A percentile compares a stretch with the other conserved stretches of the same genome.
phyloP scores from a whole-genome alignment of 2,329 filamentous ascomycete genomes.

The Colletotrichum caudatum region DNA sequence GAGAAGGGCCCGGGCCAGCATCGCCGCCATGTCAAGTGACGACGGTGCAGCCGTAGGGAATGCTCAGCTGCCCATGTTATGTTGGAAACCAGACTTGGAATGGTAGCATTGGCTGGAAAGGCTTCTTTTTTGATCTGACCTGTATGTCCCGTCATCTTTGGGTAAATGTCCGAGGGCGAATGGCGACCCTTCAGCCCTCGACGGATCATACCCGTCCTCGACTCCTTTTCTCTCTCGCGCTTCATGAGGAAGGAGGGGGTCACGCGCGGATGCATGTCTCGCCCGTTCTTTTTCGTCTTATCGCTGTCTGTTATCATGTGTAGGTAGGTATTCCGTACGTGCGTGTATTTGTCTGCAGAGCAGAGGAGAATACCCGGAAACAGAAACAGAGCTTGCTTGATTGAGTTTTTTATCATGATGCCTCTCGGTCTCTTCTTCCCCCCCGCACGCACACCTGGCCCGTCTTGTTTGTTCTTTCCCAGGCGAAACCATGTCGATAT shows the following conservation, averaged over 20 bases:
- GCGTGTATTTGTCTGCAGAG: background rate
- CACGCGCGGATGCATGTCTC: slow-evolving; percentile 33
- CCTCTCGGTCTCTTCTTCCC: background rate
- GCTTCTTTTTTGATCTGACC: background rate
- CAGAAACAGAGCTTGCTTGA: background rate
- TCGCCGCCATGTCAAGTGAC: slow-evolving; percentile 27
- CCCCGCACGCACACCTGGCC: background rate
- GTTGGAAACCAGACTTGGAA: background rate
- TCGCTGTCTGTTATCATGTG: background rate
- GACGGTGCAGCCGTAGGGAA: slow-evolving; percentile 6
- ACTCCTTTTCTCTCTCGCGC: slow-evolving; percentile 19
- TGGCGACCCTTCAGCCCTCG: no score
- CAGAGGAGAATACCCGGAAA: background rate
- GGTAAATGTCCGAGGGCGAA: no score
- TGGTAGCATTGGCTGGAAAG: background rate
- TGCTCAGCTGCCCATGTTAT: slow-evolving; percentile 8
- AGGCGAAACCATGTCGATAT: background rate
- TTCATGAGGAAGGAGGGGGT: slow-evolving; percentile 4
- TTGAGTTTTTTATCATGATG: background rate
- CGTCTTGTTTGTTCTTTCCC: background rate
- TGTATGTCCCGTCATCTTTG: no score
- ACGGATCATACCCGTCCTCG: background rate
- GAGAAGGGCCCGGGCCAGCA: slow-evolving; percentile 14
- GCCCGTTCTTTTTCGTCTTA: slow-evolving; percentile 19
- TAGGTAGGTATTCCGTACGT: background rate